These are phyloP conservation scores for Linum usitatissimum DNA, from an alignment of 345 rosid species.

Conservation along the genomic window DNA sequence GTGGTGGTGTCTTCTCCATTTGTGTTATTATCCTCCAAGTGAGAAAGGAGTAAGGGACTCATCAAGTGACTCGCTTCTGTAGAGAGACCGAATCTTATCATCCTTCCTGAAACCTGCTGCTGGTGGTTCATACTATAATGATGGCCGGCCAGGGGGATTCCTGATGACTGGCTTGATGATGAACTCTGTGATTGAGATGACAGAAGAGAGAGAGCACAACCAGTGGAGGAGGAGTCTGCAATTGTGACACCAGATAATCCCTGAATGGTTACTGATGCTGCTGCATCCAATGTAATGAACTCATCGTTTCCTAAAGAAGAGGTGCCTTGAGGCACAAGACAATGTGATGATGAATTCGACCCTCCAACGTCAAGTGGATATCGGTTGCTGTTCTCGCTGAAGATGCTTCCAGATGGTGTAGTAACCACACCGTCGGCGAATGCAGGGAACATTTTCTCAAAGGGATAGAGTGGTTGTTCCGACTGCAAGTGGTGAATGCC, in stretches of 20 bases:
- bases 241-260: conserved; percentile 23
- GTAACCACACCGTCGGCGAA: conserved; percentile 25
- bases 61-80: conserved; percentile 24
- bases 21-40: conserved; percentile 16
- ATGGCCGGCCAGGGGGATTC: conserved; percentile 18
- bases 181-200: conserved; percentile 36
- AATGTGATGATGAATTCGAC: conserved; percentile 16
- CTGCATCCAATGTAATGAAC: conserved; percentile 21
- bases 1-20: conserved; percentile 24
- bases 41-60: conserved; percentile 21
- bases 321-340: conserved; percentile 25
- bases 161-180: conserved; percentile 23
- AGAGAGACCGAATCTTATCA: conserved; percentile 17
- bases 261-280: conserved; percentile 26
- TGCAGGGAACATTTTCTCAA: conserved; percentile 22
- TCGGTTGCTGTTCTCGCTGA: conserved; percentile 14
- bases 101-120: conserved; percentile 21
- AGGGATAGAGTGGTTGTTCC: conserved; percentile 25
- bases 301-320: conserved; percentile 26
- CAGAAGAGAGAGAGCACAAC: conserved; percentile 69
- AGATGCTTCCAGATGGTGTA: conserved; percentile 19
- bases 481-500: conserved; percentile 29
- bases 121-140: conserved; percentile 14
- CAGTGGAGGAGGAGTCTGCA: conserved; percentile 13
- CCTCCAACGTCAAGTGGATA: conserved; percentile 24